Evolutionary conservation across 1,139 yeast genomes (phyloP), one percentile per base, ranked within the genome.

Genomic region (Geotrichum europaeum): DNA sequence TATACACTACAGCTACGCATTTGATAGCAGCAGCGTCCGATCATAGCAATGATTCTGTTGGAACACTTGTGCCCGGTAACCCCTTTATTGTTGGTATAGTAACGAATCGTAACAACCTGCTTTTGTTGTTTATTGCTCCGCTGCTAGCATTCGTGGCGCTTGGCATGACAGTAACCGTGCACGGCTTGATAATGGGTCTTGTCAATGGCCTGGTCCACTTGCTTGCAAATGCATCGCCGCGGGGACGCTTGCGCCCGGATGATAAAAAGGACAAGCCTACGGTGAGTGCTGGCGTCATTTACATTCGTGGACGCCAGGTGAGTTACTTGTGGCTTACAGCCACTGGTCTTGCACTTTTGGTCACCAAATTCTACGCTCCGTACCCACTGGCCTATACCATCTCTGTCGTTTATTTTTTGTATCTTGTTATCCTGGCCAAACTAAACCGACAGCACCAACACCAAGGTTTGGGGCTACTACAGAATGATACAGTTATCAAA

Each of bases 291-390:
- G 18, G 47, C 5, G 25, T 28, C 18, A 32, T n/a, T n/a, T n/a
- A 45, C 30, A 36, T 47, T 9, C 3, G 18, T 5, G 28, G 28
- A 2, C 43, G 13, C 13, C 43, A 22, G 12, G 20, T 15, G 12
- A 32, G 20, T 4, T 30, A 51, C n/a, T 9, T 32, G 7, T 30
- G 47, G 25, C 40, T 28, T 2, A 6, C 52, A 15, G 40, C 51
- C 2, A 22, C 49, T 3, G 24, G 24, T 0, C 32, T 59, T 12
- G 56, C 57, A 1, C 18, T 43, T n/a, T 7, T 30, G 4, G 20
- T 56, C 13, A 84, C 85, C 6, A 75, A 84, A 28, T 71, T 83
- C 51, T 87, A 84, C 69, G 73, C 87, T 20, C 96, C 96, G 0
- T 88, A 85, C 67, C 95, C 87, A 68, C 78, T 87, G 67, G 88